Conservation (phyloP, 805 yeast genomes). For the Torulaspora quercuum region DNA sequence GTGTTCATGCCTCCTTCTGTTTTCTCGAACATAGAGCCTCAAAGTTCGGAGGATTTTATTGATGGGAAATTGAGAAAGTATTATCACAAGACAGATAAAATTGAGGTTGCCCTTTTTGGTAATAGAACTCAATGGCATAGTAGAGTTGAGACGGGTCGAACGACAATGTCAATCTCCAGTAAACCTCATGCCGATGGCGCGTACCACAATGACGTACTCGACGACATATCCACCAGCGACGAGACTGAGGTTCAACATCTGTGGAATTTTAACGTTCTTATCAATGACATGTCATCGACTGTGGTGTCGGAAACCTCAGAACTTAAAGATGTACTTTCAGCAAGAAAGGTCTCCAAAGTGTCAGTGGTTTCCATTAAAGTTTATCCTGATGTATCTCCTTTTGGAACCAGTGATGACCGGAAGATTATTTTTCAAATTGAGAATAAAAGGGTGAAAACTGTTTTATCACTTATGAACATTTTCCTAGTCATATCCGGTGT, state of each 20-base stretch:
- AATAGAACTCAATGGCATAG: conserved; percentile 29
- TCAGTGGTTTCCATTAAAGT: conserved; percentile 26
- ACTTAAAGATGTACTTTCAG: conserved; percentile 24
- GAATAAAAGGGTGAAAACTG: conserved; percentile 31
- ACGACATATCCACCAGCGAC: conserved; percentile 31
- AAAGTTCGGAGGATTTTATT: conserved; percentile 41
- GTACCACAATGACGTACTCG: conserved; percentile 18
- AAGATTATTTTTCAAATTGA: conserved; percentile 28
- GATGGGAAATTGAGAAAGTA: conserved; percentile 40
- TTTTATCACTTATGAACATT: conserved; percentile 42
- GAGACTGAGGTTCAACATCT: conserved; percentile 35
- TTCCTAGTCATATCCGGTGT: conserved; percentile 46
- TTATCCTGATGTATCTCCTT: conserved; percentile 29
- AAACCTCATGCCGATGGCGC: conserved; percentile 12
- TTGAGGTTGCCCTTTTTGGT: conserved; percentile 27
- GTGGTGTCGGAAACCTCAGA: conserved; percentile 36
- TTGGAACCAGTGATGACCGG: conserved; percentile 19
- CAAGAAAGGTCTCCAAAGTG: conserved; percentile 36
- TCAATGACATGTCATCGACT: conserved; percentile 28
- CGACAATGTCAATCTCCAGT: conserved; percentile 23
- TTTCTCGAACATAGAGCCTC: conserved; percentile 34
- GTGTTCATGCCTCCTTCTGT: conserved; percentile 42
- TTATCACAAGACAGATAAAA: conserved; percentile 27
- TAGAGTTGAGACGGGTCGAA: conserved; percentile 20
- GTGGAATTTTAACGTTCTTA: conserved; percentile 28